Evolutionary conservation across 169 alveolate genomes (phyloP), one percentile per base, ranked within the genome.

Genomic region (Fabrea salina): DNA sequence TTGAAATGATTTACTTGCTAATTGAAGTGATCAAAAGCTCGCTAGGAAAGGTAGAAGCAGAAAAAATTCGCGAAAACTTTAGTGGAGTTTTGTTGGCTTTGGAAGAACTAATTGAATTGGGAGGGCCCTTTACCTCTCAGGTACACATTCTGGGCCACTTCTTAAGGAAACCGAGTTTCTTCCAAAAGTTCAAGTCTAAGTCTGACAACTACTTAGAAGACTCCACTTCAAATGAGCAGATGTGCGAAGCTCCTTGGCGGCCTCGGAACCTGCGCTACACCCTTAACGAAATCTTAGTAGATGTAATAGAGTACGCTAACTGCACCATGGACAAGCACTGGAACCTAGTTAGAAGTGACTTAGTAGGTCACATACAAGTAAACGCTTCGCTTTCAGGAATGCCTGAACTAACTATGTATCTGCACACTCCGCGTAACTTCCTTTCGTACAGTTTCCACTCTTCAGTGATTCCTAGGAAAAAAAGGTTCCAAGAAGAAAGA

Each of bases 321-420:
- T 41, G n/a, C 16, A 41, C 61, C 0, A 41, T 43, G 56, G 78
- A 67, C 59, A 67, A 44, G 44, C 56, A 41, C 22, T 37, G 64
- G 1, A 67, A 67, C 39, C 41, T n/a, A 8, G 40, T 43, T 3
- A 2, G 37, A 16, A 1, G 7, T 13, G 56, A 41, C 13, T 7
- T 67, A 6, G 78, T 43, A 2, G 78, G 78, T 41, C 61, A 67
- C 19, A 19, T 67, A 1, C 61, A 41, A 43, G 78, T 67, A 1
- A 67, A 37, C 22, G 59, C 61, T n/a, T 11, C 33, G 13, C 61
- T 67, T 40, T 16, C 78, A n/a, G 78, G 78, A 3, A 67, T 44
- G 59, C 78, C 78, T 40, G 78, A 67, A 11, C 33, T 67, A 4
- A 7, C 61, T 19, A 44, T 67, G 78, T 67, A 37, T 43, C 57